phyloP scores from a whole-genome alignment of 305 asterid species.

The Solanum hybrid region DNA sequence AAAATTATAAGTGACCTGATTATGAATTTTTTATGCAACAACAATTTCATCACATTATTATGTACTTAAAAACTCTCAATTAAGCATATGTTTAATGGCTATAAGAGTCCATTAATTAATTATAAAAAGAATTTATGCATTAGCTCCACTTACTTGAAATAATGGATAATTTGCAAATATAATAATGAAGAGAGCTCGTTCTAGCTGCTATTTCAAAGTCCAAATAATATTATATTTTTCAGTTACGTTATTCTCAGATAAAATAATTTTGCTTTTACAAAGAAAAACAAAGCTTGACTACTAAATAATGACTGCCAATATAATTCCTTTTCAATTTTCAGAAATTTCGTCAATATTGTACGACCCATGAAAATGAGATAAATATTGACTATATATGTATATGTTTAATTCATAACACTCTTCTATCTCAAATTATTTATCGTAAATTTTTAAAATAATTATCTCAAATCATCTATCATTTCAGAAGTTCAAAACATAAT shows the following conservation, averaged over 20 bases:
- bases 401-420: not conserved
- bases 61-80: not conserved
- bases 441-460: no score
- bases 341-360: conserved; percentile 3
- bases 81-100: not conserved
- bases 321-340: not conserved
- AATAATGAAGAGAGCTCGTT: not conserved
- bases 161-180: not conserved
- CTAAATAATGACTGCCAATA: not conserved
- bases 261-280: not conserved
- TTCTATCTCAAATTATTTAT: not conserved
- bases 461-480: rapidly evolving
- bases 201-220: not conserved
- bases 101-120: not conserved
- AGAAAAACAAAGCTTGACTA: not conserved
- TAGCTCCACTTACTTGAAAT: not conserved
- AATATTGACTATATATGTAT: not conserved
- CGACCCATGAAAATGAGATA: not conserved
- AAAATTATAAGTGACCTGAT: not conserved
- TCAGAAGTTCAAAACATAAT: no score
- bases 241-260: not conserved
- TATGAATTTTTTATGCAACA: not conserved
- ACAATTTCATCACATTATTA: not conserved
- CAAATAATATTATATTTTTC: not conserved
- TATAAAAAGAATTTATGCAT: not conserved